Evolutionary conservation across 139 green algal species (phyloP).

Genomic region (Zygnema circumcarinatum): DNA sequence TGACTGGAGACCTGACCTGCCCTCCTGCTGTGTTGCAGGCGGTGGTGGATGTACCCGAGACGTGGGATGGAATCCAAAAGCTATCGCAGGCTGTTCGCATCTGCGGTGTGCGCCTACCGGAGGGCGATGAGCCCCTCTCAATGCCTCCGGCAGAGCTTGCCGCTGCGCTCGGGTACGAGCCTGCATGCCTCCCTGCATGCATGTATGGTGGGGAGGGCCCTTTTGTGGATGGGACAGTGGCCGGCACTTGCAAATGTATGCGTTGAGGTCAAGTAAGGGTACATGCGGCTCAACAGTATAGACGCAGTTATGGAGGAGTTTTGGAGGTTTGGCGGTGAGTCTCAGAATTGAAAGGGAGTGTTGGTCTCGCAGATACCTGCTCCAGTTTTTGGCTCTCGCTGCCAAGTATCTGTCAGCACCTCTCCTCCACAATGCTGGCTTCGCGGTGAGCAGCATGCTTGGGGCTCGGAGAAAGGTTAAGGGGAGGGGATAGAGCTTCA

Average conservation of each 20-base stretch:
- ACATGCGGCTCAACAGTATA: too few species aligned
- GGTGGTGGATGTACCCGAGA: slow-evolving; percentile 14
- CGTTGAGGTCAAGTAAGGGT: too few species aligned
- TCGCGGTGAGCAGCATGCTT: neutral
- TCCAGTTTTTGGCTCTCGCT: slow-evolving; percentile 3
- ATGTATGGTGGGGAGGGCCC: too few species aligned
- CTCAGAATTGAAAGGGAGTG: too few species aligned
- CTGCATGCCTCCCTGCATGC: too few species aligned
- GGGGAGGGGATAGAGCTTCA: neutral
- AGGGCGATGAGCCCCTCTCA: neutral
- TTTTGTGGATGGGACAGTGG: too few species aligned
- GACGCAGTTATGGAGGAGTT: too few species aligned
- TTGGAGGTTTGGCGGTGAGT: too few species aligned
- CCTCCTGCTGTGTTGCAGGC: neutral
- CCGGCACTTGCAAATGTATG: too few species aligned
- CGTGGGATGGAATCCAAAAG: neutral
- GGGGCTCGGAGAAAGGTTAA: neutral
- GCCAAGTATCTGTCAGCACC: slow-evolving; percentile 7
- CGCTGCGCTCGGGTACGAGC: neutral
- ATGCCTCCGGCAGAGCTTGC: neutral
- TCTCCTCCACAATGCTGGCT: slow-evolving; percentile 11
- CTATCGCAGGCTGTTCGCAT: slow-evolving; percentile 12
- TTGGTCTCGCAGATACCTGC: slow-evolving; percentile 28
- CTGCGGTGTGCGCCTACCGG: slow-evolving; percentile 1
- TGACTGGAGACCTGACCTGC: neutral